These are phyloP conservation scores for Cylindrodendrum hubeiense DNA, from an alignment of 2,329 filamentous ascomycete species.

Conservation along the genomic window DNA sequence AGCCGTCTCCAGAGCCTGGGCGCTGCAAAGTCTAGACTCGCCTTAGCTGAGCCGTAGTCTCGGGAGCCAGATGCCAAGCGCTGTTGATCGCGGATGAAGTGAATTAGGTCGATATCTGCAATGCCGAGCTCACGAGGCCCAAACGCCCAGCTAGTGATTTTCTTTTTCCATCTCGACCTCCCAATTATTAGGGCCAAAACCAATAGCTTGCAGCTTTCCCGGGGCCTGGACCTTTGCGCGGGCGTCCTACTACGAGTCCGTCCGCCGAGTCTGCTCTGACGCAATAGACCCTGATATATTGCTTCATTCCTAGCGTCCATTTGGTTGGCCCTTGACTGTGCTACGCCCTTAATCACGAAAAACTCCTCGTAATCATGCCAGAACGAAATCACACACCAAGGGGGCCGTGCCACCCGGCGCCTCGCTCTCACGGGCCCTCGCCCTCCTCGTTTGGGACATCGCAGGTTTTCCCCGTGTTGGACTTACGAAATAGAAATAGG, in stretches of 20 bases:
- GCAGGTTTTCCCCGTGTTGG: constrained; percentile 26
- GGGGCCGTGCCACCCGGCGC: constrained; percentile 15
- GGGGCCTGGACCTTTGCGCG: constrained; percentile 12
- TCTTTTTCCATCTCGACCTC: constrained; percentile 27
- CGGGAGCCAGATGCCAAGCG: background rate
- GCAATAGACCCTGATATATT: constrained; percentile 41
- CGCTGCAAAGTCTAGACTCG: background rate
- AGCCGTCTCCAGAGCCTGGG: no score
- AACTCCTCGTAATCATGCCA: constrained; percentile 9
- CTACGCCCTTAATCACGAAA: constrained; percentile 13
- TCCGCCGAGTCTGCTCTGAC: constrained; percentile 30
- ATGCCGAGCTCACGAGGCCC: background rate
- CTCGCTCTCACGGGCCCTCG: constrained; percentile 33
- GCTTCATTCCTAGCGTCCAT: constrained; percentile 31
- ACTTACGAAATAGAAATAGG: constrained; percentile 41
- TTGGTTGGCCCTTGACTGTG: constrained; percentile 10
- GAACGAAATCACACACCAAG: constrained; percentile 6
- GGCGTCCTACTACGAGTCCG: constrained; percentile 30
- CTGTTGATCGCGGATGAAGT: background rate
- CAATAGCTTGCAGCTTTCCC: background rate
- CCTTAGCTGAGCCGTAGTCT: constrained; percentile 1
- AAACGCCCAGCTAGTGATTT: background rate
- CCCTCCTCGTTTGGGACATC: constrained; percentile 29
- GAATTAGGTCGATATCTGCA: background rate
- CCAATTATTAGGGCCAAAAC: background rate